Conservation (phyloP, 2,329 filamentous ascomycete genomes). For the Cladophialophora chaetospira region DNA sequence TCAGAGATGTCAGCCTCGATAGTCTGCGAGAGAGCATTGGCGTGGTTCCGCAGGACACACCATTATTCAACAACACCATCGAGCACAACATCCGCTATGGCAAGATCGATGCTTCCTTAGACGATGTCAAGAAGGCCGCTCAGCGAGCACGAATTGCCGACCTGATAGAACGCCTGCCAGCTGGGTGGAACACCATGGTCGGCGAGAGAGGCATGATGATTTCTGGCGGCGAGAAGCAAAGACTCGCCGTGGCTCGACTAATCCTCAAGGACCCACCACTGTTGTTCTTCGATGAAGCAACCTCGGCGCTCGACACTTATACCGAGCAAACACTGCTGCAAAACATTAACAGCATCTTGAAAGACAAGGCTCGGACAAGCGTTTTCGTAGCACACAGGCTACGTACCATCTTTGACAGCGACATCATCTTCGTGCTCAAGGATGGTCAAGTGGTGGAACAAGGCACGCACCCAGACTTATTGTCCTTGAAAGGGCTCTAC, state of each 20-base stretch:
- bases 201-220: slow-evolving; percentile 84
- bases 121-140: slow-evolving; percentile 75
- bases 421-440: slow-evolving; percentile 87
- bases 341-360: slow-evolving; percentile 90
- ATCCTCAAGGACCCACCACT: slow-evolving; percentile 83
- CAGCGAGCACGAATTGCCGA: slow-evolving; percentile 82
- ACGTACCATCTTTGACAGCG: slow-evolving; percentile 89
- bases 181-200: slow-evolving; percentile 83
- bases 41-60: slow-evolving; percentile 95
- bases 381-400: slow-evolving; percentile 93
- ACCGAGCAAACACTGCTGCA: slow-evolving; percentile 84
- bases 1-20: slow-evolving; percentile 78
- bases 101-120: slow-evolving; percentile 71
- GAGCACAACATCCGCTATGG: slow-evolving; percentile 96
- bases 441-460: slow-evolving; percentile 83
- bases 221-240: slow-evolving; percentile 87
- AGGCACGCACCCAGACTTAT: slow-evolving; percentile 82
- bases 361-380: slow-evolving; percentile 84
- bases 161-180: slow-evolving; percentile 74
- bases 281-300: slow-evolving; percentile 86
- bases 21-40: slow-evolving; percentile 84
- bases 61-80: slow-evolving; percentile 94
- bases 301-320: slow-evolving; percentile 82
- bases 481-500: slow-evolving; percentile 76
- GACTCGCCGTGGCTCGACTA: slow-evolving; percentile 82